Evolutionary conservation across 1,284 basidiomycete genomes (phyloP), one percentile per base, ranked within the genome.

Genomic region (Ustilago sp.): DNA sequence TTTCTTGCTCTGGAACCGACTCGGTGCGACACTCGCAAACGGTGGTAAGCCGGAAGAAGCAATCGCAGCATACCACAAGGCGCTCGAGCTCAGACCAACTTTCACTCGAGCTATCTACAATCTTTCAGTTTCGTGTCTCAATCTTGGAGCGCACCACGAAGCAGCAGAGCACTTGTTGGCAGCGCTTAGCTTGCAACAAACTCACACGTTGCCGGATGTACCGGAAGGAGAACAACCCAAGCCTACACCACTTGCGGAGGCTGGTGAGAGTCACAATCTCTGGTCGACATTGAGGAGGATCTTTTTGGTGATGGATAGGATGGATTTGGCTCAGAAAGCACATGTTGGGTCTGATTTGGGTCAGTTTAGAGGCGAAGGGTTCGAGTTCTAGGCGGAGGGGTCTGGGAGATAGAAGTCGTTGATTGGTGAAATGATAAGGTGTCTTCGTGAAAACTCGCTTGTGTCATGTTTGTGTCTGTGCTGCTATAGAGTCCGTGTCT

Each of bases 21-120:
- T 98, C 6, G 97, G 97, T 3, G 98, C 96, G 1, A 95, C 93
- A 7, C 89, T 99, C 43, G 97, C 95, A 17, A 99, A 99, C 86
- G 94, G 94, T 1, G 94, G 91, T 70, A 93, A 94, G 79, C 73
- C 96, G 0, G 97, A 99, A 86, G 94, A 97, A 86, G 96, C 97
- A 3, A 90, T 99, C 38, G 93, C 94, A 47, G 95, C 95, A 13
- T 99, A 99, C 86, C 90, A 93, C 73, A 92, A 95, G 85, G 97
- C 97, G 0, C 88, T 99, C n/a, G 92, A 92, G 82, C 88, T 98
- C 55, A 91, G 95, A 47, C 97, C 97, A 15, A 95, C 94, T 2
- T 99, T 98, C 85, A 98, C 97, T 0, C 91, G 97, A 12, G 97
- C 96, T 7, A 95, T 98, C 41, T 98, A 97, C 86, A 99, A 99